Conservation (phyloP, 148 eudicot genomes). For the Amaranthus cruentus region DNA sequence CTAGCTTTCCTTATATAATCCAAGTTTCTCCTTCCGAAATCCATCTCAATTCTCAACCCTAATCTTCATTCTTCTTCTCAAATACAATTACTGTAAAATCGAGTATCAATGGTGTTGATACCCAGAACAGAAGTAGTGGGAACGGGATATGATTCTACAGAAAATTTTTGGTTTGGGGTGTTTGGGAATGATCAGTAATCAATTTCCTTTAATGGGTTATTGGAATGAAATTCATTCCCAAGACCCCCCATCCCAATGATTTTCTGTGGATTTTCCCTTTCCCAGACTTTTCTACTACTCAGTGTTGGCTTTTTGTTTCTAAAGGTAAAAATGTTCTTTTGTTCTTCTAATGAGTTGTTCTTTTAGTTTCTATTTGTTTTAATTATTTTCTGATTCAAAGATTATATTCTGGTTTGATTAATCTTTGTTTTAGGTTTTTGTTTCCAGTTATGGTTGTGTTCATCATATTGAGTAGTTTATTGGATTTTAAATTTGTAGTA, state of each 20-base stretch:
- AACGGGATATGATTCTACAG: conserved; percentile 20
- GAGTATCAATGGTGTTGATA: background rate
- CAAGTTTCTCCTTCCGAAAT: background rate
- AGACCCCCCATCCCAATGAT: conserved; percentile 26
- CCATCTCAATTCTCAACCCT: background rate
- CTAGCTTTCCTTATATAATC: conserved; percentile 4
- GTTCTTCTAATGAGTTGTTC: too few relatives aligned
- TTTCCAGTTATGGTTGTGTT: background rate
- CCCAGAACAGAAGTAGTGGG: conserved; percentile 2
- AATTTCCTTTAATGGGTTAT: background rate
- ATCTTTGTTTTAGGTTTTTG: background rate
- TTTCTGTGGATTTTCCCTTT: conserved; percentile 23
- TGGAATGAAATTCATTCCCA: conserved; percentile 12
- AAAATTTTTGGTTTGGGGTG: conserved; percentile 16
- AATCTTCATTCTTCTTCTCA: background rate
- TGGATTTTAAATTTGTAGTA: too few relatives aligned
- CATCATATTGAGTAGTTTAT: too few relatives aligned
- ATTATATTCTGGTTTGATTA: background rate
- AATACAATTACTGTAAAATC: background rate
- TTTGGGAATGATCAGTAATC: conserved; percentile 16
- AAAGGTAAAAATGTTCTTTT: background rate
- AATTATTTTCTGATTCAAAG: background rate
- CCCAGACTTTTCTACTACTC: conserved; percentile 3
- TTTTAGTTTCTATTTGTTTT: too few relatives aligned
- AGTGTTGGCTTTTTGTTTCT: background rate